A percentile compares a stretch with the other conserved stretches of the same genome.
phyloP scores from a whole-genome alignment of 2,329 filamentous ascomycete genomes.

The Iodosphaeria phyllophila region DNA sequence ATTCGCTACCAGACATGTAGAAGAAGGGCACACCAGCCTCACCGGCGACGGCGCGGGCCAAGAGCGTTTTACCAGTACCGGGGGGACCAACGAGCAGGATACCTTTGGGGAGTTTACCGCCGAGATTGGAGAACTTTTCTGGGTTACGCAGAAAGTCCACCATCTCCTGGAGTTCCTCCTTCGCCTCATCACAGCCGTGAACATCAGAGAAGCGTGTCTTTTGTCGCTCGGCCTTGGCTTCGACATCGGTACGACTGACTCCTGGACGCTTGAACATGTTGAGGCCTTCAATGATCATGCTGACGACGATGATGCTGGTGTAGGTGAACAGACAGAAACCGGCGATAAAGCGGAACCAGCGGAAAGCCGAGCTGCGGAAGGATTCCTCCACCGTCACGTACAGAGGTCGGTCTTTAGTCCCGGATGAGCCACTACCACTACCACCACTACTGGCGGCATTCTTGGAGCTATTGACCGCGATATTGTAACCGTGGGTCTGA shows the following conservation, averaged over 20 bases:
- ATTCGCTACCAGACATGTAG: conserved; percentile 99
- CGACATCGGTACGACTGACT: conserved; percentile 49
- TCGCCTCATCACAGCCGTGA: conserved; percentile 93
- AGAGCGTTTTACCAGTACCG: conserved; percentile 90
- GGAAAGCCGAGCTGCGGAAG: conserved; percentile 59
- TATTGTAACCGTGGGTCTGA: conserved; percentile 45
- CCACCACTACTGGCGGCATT: too few relatives aligned
- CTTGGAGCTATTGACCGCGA: conserved; percentile 30
- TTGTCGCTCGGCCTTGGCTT: conserved; percentile 85
- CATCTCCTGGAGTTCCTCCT: conserved; percentile 91
- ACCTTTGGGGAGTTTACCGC: conserved; percentile 92
- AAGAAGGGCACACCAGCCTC: conserved; percentile 98
- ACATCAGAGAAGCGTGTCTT: conserved; percentile 84
- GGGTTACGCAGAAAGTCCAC: conserved; percentile 93
- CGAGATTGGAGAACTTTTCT: conserved; percentile 80
- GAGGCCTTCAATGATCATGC: conserved; percentile 65
- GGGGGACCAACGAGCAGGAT: conserved; percentile 88
- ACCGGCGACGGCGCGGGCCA: conserved; percentile 87
- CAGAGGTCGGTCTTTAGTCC: conserved; percentile 67
- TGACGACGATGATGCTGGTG: conserved; percentile 59
- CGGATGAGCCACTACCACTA: conserved; percentile 38
- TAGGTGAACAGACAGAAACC: conserved; percentile 67
- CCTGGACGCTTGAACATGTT: conserved; percentile 65
- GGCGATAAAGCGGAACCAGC: conserved; percentile 76
- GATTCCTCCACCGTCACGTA: conserved; percentile 94